A percentile compares a stretch with the other conserved stretches of the same genome.
These are phyloP conservation scores for Orobanche coerulescens DNA, from an alignment of 257 asterid genomes.

Conservation along the genomic window DNA sequence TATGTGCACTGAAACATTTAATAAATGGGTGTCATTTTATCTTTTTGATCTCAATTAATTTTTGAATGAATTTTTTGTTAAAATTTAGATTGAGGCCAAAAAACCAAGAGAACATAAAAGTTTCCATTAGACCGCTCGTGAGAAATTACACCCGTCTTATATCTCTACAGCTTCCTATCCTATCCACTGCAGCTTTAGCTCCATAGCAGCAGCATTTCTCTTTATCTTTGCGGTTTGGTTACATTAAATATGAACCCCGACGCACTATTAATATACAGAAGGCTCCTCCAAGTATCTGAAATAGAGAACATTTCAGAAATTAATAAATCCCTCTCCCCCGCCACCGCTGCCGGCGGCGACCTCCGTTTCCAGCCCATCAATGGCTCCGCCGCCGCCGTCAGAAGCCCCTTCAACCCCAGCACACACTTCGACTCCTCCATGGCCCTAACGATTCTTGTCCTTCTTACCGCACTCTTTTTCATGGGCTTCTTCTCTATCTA, in stretches of 20 bases:
- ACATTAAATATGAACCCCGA: constrained; percentile 20
- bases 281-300: constrained; percentile 13
- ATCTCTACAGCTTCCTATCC: no score
- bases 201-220: neutral
- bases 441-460: constrained; percentile 44
- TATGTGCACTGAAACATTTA: no score
- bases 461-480: constrained; percentile 55
- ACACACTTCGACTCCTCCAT: constrained; percentile 45
- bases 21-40: no score
- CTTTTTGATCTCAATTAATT: no score
- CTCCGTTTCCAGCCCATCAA: neutral
- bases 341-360: neutral
- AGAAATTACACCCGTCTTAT: no score
- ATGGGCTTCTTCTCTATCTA: constrained; percentile 51
- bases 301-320: neutral
- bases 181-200: no score
- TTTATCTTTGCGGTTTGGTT: neutral
- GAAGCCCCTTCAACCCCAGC: constrained; percentile 8
- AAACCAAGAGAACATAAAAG: no score
- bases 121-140: no score
- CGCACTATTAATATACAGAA: constrained; percentile 1
- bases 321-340: neutral
- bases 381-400: constrained; percentile 12
- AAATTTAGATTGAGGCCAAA: no score
- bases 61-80: no score